Conservation (phyloP, 345 rosid genomes). For the Ceriops zippeliana region DNA sequence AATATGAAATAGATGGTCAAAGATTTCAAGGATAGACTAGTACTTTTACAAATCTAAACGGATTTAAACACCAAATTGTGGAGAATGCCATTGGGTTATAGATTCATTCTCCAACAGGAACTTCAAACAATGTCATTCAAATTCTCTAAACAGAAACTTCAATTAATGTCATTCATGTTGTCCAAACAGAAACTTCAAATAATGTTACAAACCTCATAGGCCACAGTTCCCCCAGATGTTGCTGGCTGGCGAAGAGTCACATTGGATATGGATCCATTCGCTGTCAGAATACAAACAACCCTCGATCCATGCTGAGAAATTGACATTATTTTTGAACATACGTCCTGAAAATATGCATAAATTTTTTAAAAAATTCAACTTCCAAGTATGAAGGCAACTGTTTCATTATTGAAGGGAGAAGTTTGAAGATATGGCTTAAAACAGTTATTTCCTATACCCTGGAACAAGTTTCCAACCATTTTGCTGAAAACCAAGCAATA, state of each 20-base stretch:
- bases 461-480: background rate
- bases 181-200: background rate
- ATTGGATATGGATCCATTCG: slow-evolving; percentile 70
- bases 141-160: background rate
- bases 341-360: slow-evolving; percentile 42
- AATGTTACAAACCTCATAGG: slow-evolving; percentile 58
- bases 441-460: background rate
- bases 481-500: background rate
- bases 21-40: background rate
- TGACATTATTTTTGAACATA: slow-evolving; percentile 59
- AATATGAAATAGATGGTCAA: background rate
- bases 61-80: background rate
- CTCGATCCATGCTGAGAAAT: slow-evolving; percentile 65
- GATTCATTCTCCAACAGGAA: too few relatives aligned
- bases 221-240: slow-evolving; percentile 71
- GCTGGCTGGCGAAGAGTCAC: slow-evolving; percentile 71
- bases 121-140: too few relatives aligned
- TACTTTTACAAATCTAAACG: too few relatives aligned
- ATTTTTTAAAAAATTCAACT: background rate
- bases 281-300: slow-evolving; percentile 65
- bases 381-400: background rate
- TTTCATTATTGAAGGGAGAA: background rate
- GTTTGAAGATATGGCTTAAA: background rate
- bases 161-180: background rate
- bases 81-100: background rate